Conservation (phyloP, 2,329 filamentous ascomycete genomes). For the Ilyonectria destructans region DNA sequence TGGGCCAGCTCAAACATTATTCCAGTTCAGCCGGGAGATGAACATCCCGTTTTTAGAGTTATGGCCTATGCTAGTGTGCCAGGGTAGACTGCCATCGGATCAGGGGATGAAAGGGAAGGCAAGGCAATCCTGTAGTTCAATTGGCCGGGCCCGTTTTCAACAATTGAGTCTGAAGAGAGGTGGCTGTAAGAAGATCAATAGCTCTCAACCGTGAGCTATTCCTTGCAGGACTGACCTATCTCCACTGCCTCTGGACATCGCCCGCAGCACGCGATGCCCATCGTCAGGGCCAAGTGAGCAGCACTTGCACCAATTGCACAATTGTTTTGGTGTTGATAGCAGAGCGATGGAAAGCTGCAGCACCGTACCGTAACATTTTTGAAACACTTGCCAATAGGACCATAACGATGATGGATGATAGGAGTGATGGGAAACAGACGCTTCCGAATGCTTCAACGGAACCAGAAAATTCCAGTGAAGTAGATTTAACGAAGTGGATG, state of each 20-base stretch:
- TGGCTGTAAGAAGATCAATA: too few species aligned
- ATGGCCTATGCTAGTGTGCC: too few species aligned
- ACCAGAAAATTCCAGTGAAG: not conserved
- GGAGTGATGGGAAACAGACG: not conserved
- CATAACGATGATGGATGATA: constrained; percentile 40
- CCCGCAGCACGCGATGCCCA: constrained; percentile 18
- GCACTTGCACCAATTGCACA: constrained; percentile 51
- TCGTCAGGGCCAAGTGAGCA: constrained; percentile 41
- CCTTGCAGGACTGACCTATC: constrained; percentile 29
- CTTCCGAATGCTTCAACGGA: not conserved
- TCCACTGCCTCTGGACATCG: constrained; percentile 54
- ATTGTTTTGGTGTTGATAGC: constrained; percentile 53
- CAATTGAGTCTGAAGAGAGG: too few species aligned
- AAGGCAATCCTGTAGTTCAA: too few species aligned
- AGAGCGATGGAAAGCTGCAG: constrained; percentile 50
- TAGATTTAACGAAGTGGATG: constrained; percentile 28
- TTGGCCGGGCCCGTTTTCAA: too few species aligned
- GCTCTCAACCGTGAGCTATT: constrained; percentile 12
- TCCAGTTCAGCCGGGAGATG: too few species aligned
- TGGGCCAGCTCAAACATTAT: too few species aligned
- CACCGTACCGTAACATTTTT: constrained; percentile 55
- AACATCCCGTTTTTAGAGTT: too few species aligned
- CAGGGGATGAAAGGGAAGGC: too few species aligned
- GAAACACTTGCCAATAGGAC: constrained; percentile 48
- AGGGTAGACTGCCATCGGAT: too few species aligned